phyloP scores from a whole-genome alignment of 192 early-diverging fungal genomes.

The Paraglomus brasilianum region DNA sequence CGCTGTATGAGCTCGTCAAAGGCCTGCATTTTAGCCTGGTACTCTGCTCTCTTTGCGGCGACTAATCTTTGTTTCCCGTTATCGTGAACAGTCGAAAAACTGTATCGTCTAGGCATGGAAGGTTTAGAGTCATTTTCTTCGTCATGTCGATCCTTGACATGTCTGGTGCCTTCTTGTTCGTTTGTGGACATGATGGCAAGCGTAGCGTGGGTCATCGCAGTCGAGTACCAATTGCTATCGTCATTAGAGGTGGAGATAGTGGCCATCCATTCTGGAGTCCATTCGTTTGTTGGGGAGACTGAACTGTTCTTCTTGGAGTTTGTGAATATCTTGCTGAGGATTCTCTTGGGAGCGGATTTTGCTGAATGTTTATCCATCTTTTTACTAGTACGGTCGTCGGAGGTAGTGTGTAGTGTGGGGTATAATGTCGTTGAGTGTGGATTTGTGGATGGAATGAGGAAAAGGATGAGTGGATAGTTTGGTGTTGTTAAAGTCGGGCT shows the following conservation, averaged over 20 bases:
- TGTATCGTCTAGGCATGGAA: constrained; percentile 17
- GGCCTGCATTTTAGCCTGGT: constrained; percentile 40
- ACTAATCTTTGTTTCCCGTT: constrained; percentile 6
- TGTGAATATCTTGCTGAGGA: constrained; percentile 15
- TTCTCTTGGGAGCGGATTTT: neutral
- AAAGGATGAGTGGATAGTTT: no score
- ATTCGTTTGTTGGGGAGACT: neutral
- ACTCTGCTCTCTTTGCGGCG: constrained; percentile 15
- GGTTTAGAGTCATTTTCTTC: neutral
- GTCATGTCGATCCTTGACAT: neutral
- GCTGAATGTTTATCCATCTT: no score
- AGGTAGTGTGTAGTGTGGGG: no score
- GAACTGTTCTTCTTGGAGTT: neutral
- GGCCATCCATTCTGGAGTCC: constrained; percentile 15
- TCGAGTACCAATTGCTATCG: neutral
- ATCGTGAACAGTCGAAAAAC: constrained; percentile 26
- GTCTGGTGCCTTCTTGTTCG: neutral
- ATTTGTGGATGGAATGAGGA: no score
- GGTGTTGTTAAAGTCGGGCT: no score
- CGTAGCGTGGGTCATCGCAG: neutral
- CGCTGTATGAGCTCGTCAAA: constrained; percentile 44
- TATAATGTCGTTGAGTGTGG: no score
- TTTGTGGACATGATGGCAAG: neutral
- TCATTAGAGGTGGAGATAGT: neutral
- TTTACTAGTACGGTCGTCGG: no score